These are phyloP conservation scores for Cryptosporidium baileyi DNA, from an alignment of 169 alveolate genomes.

Conservation along the genomic window DNA sequence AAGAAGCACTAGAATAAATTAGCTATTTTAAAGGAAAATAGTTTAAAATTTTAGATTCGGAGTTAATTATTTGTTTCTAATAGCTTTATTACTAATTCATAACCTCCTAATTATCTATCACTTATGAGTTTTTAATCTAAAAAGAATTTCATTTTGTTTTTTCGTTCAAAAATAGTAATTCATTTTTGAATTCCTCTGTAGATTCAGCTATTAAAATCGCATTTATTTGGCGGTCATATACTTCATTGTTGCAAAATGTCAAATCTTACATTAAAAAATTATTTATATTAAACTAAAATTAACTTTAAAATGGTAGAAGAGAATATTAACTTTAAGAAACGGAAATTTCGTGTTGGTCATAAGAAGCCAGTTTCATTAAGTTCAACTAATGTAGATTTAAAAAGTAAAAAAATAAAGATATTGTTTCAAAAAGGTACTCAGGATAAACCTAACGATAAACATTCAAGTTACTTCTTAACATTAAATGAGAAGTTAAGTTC, in stretches of 20 bases:
- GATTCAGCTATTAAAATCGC: too few relatives aligned
- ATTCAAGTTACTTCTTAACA: background rate
- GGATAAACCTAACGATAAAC: background rate
- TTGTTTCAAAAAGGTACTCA: constrained; percentile 1
- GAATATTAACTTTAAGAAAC: background rate
- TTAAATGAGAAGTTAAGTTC: constrained; percentile 48
- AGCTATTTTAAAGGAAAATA: too few relatives aligned
- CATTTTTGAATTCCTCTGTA: too few relatives aligned
- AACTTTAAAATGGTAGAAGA: background rate
- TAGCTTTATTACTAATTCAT: too few relatives aligned
- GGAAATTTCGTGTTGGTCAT: background rate
- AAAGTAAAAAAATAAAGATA: constrained; percentile 24
- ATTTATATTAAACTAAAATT: background rate
- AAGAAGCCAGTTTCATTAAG: background rate
- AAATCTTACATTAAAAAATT: background rate
- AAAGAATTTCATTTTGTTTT: too few relatives aligned
- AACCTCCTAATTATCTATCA: too few relatives aligned
- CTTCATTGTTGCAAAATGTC: too few relatives aligned
- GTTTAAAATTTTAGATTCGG: too few relatives aligned
- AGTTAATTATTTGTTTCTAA: too few relatives aligned
- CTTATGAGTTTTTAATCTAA: too few relatives aligned
- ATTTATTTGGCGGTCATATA: too few relatives aligned
- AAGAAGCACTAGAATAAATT: constrained; percentile 70
- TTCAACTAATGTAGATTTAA: constrained; percentile 5
- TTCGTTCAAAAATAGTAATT: too few relatives aligned